Evolutionary conservation across 2,329 filamentous ascomycete genomes (phyloP).

Genomic region (Botrytis aclada): DNA sequence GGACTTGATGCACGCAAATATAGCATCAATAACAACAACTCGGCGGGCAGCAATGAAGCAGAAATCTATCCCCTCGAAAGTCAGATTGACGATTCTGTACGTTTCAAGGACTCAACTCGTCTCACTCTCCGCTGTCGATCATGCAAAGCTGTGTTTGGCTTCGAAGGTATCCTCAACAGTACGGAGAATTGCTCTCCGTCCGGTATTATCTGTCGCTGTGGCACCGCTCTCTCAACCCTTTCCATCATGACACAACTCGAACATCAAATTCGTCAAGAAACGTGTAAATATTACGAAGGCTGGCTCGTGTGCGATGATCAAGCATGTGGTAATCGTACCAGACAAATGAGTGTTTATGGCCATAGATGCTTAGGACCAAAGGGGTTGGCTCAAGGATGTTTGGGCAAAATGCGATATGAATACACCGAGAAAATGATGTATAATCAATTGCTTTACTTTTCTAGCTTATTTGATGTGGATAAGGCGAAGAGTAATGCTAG

Average conservation of each 20-base stretch:
- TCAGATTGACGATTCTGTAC: conserved; percentile 86
- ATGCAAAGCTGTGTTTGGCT: conserved; percentile 70
- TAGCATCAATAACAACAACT: conserved; percentile 60
- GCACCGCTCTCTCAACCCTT: conserved; percentile 64
- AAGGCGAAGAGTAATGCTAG: conserved; percentile 60
- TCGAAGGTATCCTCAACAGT: conserved; percentile 68
- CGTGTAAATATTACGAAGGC: conserved; percentile 84
- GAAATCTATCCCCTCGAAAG: conserved; percentile 91
- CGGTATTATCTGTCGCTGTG: conserved; percentile 72
- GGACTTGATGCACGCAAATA: conserved; percentile 90
- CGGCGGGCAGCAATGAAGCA: conserved; percentile 52
- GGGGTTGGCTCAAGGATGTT: conserved; percentile 78
- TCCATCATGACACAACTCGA: conserved; percentile 85
- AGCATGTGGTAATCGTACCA: conserved; percentile 79
- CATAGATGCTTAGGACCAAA: conserved; percentile 83
- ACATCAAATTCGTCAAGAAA: conserved; percentile 72
- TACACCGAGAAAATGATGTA: conserved; percentile 86
- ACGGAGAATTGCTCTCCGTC: conserved; percentile 63
- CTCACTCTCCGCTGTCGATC: conserved; percentile 75
- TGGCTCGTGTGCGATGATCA: conserved; percentile 90
- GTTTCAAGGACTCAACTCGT: conserved; percentile 78
- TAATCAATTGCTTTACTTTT: conserved; percentile 89
- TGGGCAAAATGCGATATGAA: conserved; percentile 85
- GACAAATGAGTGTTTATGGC: conserved; percentile 92
- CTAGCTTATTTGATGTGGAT: conserved; percentile 83